Conservation (phyloP, 257 asterid genomes). For the Nicotiana undulata region DNA sequence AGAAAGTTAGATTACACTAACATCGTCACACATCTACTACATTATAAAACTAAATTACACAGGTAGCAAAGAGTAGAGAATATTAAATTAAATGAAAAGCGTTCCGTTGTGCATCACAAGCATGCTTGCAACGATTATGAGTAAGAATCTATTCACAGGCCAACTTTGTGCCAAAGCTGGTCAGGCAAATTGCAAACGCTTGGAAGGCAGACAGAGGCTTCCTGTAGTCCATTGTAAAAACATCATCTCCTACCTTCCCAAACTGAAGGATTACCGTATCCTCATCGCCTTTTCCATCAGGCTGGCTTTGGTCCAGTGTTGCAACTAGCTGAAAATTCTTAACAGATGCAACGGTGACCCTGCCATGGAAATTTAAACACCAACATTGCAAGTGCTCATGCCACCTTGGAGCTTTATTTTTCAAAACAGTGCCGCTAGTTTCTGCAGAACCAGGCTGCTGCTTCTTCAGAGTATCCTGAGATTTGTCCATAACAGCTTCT, state of each 20-base stretch:
- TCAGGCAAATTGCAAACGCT: conserved; percentile 87
- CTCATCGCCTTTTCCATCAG: conserved; percentile 72
- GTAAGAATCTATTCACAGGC: conserved; percentile 54
- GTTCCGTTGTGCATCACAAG: neutral
- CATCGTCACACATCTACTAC: neutral
- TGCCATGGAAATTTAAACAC: conserved; percentile 95
- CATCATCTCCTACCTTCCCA: conserved; percentile 77
- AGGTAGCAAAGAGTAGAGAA: neutral
- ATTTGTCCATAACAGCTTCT: conserved; percentile 17
- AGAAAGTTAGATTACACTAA: neutral
- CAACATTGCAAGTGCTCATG: conserved; percentile 91
- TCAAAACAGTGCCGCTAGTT: conserved; percentile 40
- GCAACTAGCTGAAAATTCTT: conserved; percentile 88
- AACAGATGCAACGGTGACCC: conserved; percentile 92
- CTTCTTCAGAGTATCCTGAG: conserved; percentile 20
- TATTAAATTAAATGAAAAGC: neutral
- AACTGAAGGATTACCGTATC: conserved; percentile 86
- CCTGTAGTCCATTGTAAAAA: conserved; percentile 79
- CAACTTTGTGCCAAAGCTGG: conserved; percentile 87
- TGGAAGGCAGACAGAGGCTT: conserved; percentile 93
- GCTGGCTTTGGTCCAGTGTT: conserved; percentile 63
- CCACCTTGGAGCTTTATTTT: conserved; percentile 91
- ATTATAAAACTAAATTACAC: neutral
- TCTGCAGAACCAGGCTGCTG: conserved; percentile 17
- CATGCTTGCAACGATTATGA: too few species aligned